Percentiles rank a stretch among this genome's conserved stretches.
Evolutionary conservation across 2,329 filamentous ascomycete genomes (phyloP).

Genomic region (Sporothrix mexicana): DNA sequence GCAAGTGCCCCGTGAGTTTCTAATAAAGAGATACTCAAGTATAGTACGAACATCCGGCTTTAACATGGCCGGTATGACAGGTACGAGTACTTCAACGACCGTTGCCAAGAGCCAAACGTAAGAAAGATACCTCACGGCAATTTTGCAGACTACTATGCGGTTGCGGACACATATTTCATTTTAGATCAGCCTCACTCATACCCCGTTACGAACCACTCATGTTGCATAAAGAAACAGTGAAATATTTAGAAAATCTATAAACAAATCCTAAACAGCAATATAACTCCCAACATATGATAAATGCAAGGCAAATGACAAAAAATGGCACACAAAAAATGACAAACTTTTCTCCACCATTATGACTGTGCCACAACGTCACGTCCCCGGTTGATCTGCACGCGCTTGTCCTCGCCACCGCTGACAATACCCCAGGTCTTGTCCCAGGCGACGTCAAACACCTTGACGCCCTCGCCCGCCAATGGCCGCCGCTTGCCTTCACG

Average conservation of each 20-base stretch:
- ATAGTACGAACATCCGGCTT: conserved; percentile 41
- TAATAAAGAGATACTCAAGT: conserved; percentile 40
- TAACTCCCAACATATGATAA: conserved; percentile 23
- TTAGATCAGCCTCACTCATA: not conserved
- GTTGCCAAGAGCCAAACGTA: not conserved
- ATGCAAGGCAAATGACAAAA: conserved; percentile 1
- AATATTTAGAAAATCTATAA: conserved; percentile 8
- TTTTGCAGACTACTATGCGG: not conserved
- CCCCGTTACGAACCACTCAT: not conserved
- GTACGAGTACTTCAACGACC: not conserved
- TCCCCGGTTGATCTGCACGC: conserved; percentile 86
- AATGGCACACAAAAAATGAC: not conserved
- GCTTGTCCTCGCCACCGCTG: conserved; percentile 90
- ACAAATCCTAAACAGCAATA: conserved; percentile 22
- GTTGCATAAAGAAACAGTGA: conserved; percentile 2
- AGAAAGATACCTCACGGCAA: not conserved
- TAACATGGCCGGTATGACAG: not conserved
- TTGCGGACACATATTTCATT: not conserved
- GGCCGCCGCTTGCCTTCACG: conserved; percentile 66
- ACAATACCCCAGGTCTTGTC: conserved; percentile 86
- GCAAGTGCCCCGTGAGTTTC: conserved; percentile 41
- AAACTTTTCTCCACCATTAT: conserved; percentile 27
- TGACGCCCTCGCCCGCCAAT: conserved; percentile 79
- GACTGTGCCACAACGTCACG: conserved; percentile 53
- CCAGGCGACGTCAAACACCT: conserved; percentile 90